These are phyloP conservation scores for Colletotrichum sp. DNA, from an alignment of 2,329 filamentous ascomycete genomes.

Conservation along the genomic window DNA sequence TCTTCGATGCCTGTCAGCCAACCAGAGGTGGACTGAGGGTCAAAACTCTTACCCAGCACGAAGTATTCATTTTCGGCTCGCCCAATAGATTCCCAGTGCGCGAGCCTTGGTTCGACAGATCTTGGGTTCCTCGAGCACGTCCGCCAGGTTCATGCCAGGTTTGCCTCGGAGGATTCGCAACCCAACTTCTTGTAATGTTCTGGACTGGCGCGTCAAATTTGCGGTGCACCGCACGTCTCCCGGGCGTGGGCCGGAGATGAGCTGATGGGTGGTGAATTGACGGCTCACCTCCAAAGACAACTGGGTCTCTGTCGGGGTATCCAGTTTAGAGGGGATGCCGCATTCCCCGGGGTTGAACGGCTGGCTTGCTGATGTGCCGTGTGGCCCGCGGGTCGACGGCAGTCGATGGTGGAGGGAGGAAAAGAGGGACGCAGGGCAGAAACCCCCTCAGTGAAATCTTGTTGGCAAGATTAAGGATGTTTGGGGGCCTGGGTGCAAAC, in stretches of 20 bases:
- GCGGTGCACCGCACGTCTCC: neutral
- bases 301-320: neutral
- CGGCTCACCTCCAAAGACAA: neutral
- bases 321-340: neutral
- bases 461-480: constrained; percentile 10
- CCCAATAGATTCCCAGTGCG: neutral
- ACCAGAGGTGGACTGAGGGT: neutral
- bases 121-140: neutral
- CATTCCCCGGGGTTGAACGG: neutral
- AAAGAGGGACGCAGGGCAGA: neutral
- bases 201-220: neutral
- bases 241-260: neutral
- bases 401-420: neutral
- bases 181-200: neutral
- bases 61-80: neutral
- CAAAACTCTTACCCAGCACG: neutral
- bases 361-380: constrained; percentile 5
- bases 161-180: neutral
- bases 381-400: neutral
- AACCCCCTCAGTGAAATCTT: constrained; percentile 1
- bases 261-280: neutral
- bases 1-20: neutral
- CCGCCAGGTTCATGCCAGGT: neutral
- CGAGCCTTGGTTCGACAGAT: neutral
- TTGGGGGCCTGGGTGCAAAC: neutral